Base-by-base conservation (phyloP, 441 rosid species). In the Croton setiger region DNA sequence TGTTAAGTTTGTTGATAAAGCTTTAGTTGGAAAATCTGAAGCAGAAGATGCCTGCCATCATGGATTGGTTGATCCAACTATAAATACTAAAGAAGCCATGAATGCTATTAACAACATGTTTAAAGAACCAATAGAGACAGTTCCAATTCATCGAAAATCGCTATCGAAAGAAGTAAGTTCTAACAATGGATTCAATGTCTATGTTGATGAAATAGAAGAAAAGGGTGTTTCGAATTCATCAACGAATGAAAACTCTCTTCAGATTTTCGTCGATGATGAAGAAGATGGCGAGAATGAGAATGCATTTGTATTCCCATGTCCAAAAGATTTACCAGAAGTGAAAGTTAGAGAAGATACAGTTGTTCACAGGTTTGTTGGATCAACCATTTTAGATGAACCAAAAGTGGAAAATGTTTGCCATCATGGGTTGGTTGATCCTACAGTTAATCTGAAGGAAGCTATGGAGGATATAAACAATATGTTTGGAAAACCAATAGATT, bases 391-490 rank as follows among this genome's bases (percentile, higher is more conserved):
- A 23, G 92, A 92, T 66, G 96, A 87, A 61, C 97, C 96, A n/a
- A 85, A 72, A 37, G 96, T 88, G 36, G 98, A 95, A 84, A 92
- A 92, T 63, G 95, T 77, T 63, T 95, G 98, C 79, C 99, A 95
- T 91, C 99, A 92, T 79, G 99, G 99, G 61, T 81, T 95, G 75
- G 98, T 92, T 45, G 99, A 95, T 36, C 98, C 98, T 17, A 95
- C 99, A n/a, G 74, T 92, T 74, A 90, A 95, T 88, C 81, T 95
- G 78, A 95, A 88, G 83, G 97, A 95, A 79, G 99, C 97, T 48
- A 92, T 95, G 98, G 87, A 87, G 68, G 96, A 95, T 69, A 95
- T 95, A 75, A 88, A 92, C 70, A 88, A 81, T 79, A 92, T 95
- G 99, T 92, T 92, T 48, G 99, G 99, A n/a, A 83, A 88, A 82